A percentile compares a stretch with the other conserved stretches of the same genome.
Evolutionary conservation across 2,329 filamentous ascomycete genomes (phyloP).

Genomic region (Madurella mycetomatis): DNA sequence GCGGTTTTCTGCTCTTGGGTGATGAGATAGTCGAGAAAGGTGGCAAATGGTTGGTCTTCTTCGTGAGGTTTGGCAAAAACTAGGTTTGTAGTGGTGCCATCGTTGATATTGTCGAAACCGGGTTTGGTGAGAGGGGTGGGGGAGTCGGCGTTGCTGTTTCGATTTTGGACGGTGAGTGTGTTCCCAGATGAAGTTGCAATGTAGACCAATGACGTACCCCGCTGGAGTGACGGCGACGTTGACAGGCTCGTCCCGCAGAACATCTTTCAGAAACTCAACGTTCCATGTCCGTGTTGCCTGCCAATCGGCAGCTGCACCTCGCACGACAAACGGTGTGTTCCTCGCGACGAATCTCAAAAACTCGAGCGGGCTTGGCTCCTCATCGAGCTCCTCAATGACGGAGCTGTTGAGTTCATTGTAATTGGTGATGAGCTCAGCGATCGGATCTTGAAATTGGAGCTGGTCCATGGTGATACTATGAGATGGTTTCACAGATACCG

Average conservation of each 20-base stretch:
- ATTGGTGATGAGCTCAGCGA: constrained; percentile 56
- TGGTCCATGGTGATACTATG: constrained; percentile 10
- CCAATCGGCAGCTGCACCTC: constrained; percentile 60
- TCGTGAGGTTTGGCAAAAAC: constrained; percentile 72
- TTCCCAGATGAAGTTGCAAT: background rate
- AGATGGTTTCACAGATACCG: background rate
- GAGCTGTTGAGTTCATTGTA: constrained; percentile 69
- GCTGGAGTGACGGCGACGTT: constrained; percentile 74
- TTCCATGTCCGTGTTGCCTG: constrained; percentile 60
- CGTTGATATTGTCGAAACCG: too few species aligned
- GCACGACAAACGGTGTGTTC: constrained; percentile 71
- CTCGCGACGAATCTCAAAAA: constrained; percentile 73
- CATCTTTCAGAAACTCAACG: constrained; percentile 51
- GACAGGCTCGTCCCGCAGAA: constrained; percentile 54
- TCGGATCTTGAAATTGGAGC: constrained; percentile 33
- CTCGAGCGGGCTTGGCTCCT: constrained; percentile 68
- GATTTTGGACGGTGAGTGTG: background rate
- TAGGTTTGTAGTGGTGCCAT: constrained; percentile 24
- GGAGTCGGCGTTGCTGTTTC: constrained; percentile 45
- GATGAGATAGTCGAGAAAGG: constrained; percentile 59
- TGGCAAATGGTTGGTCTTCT: constrained; percentile 55
- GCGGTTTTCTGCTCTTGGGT: constrained; percentile 49
- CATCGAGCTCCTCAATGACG: constrained; percentile 55
- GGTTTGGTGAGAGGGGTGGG: constrained; percentile 39
- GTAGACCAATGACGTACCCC: constrained; percentile 46